Percentiles rank a stretch among this genome's conserved stretches.
phyloP scores from a whole-genome alignment of 805 yeast species.

The Ogataea chonburiensis region DNA sequence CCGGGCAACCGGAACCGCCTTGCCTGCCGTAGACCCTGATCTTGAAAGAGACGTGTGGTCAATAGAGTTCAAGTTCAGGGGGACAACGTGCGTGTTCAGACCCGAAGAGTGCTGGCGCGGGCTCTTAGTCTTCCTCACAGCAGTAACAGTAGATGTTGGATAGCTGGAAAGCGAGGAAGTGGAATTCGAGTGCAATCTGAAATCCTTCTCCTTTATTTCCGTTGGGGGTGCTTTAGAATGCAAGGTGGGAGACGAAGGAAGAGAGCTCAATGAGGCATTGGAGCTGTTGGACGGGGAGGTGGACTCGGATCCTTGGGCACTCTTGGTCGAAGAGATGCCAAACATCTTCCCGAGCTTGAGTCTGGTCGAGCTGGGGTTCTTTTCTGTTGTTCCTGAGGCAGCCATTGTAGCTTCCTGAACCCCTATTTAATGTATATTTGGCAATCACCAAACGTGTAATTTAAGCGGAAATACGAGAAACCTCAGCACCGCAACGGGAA shows the following conservation, averaged over 20 bases:
- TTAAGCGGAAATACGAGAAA: constrained; percentile 4
- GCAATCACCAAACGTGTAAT: constrained; percentile 5
- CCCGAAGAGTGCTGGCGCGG: constrained; percentile 3
- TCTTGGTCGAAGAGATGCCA: constrained; percentile 17
- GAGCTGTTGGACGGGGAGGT: constrained; percentile 13
- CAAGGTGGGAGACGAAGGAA: constrained; percentile 13
- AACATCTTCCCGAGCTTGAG: constrained; percentile 27
- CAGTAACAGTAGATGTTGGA: constrained; percentile 1
- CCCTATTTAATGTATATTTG: constrained; percentile 2
- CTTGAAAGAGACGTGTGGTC: constrained; percentile 14
- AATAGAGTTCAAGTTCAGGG: constrained; percentile 9
- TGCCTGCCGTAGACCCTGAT: constrained; percentile 19
- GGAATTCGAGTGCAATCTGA: constrained; percentile 7
- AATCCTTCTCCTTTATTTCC: constrained; percentile 5
- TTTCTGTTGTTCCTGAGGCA: constrained; percentile 13
- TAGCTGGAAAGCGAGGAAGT: constrained; percentile 11
- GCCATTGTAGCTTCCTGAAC: constrained; percentile 3
- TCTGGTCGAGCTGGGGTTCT: constrained; percentile 23
- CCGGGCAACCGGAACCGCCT: constrained; percentile 35
- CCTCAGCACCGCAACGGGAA: constrained; percentile 3
- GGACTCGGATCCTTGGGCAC: constrained; percentile 4
- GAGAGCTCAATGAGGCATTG: constrained; percentile 13
- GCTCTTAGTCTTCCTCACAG: constrained; percentile 3
- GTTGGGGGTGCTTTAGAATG: constrained; percentile 1
- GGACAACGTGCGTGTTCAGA: constrained; percentile 4